Percentiles rank a stretch among this genome's conserved stretches.
Conservation (phyloP, 23 red algal species). For the Gracilariopsis chorda region DNA sequence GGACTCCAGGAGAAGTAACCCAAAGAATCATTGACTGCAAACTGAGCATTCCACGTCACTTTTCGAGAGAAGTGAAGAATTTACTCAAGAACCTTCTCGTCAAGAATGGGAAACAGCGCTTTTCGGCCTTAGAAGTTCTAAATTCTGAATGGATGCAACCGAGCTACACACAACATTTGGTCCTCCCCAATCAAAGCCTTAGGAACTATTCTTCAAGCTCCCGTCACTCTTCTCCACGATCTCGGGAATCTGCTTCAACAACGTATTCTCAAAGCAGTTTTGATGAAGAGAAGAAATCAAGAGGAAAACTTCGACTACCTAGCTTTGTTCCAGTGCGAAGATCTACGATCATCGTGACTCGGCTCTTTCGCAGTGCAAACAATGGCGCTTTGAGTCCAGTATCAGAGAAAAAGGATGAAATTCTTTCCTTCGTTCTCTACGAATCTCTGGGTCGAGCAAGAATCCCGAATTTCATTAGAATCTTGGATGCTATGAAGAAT, state of each 20-base stretch:
- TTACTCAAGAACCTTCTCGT: conserved; percentile 9
- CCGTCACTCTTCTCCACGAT: too few relatives aligned
- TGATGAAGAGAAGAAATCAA: background rate
- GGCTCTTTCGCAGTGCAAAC: background rate
- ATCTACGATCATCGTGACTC: background rate
- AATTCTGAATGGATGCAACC: conserved; percentile 13
- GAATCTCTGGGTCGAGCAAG: conserved; percentile 14
- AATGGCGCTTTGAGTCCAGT: too few relatives aligned
- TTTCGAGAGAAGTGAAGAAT: conserved; percentile 37
- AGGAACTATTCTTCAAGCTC: too few relatives aligned
- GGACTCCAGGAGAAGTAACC: conserved; percentile 16
- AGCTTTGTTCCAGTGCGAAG: background rate
- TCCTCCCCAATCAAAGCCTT: too few relatives aligned
- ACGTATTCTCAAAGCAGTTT: background rate
- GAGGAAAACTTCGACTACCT: background rate
- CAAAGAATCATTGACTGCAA: conserved; percentile 31
- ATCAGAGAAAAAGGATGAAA: background rate
- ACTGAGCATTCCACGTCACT: conserved; percentile 40
- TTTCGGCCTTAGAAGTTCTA: conserved; percentile 3
- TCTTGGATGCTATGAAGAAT: conserved; percentile 40
- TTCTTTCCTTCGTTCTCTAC: background rate
- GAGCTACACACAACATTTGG: background rate
- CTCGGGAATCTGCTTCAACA: background rate
- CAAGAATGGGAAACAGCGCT: background rate
- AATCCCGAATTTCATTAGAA: conserved; percentile 30